A percentile compares a stretch with the other conserved stretches of the same genome.
These are phyloP conservation scores for Dioscorea dumetorum DNA, from an alignment of 106 monocot genomes.

Conservation along the genomic window DNA sequence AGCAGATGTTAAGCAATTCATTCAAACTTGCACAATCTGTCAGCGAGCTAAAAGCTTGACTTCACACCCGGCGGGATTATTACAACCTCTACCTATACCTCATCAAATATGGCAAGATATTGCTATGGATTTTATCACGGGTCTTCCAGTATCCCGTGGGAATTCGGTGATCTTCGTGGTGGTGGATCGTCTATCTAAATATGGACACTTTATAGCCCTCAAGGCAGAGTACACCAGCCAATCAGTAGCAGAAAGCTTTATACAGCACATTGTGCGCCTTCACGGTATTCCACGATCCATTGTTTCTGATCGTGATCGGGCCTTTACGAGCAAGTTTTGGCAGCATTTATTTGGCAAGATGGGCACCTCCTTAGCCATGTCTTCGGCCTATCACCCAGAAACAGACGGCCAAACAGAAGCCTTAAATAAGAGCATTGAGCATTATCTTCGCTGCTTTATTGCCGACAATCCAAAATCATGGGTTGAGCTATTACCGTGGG, in stretches of 20 bases:
- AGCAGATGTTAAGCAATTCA: neutral
- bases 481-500: too few relatives aligned
- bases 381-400: neutral
- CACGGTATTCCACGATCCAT: too few relatives aligned
- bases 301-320: too few relatives aligned
- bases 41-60: neutral
- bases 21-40: neutral
- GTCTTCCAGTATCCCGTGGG: neutral
- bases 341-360: too few relatives aligned
- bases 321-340: too few relatives aligned
- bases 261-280: too few relatives aligned
- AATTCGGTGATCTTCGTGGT: neutral
- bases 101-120: neutral
- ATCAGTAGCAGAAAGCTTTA: too few relatives aligned
- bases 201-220: conserved; percentile 1
- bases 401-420: neutral
- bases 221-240: too few relatives aligned
- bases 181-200: conserved; percentile 1
- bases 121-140: conserved; percentile 2
- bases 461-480: too few relatives aligned
- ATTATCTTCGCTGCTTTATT: neutral
- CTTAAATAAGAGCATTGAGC: neutral
- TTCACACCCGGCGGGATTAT: neutral
- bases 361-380: too few relatives aligned
- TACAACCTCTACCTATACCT: conserved; percentile 5